These are phyloP conservation scores for Calonectria naviculata DNA, from an alignment of 2,329 filamentous ascomycete species.

Conservation along the genomic window DNA sequence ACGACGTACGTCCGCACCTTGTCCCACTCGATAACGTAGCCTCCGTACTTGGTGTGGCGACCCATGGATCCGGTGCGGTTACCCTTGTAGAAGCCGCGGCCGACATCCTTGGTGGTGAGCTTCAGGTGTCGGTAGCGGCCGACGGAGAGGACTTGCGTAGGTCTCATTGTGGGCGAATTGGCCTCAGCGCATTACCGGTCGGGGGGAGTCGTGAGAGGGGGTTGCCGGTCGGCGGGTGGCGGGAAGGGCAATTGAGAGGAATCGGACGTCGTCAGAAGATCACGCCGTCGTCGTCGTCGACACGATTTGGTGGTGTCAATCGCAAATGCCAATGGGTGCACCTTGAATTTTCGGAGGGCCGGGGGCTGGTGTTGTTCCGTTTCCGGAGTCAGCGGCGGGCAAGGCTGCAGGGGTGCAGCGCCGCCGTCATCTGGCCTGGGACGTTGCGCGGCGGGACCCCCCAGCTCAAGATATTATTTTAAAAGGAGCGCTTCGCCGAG, in stretches of 20 bases:
- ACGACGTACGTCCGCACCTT: conserved; percentile 94
- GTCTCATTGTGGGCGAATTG: conserved; percentile 64
- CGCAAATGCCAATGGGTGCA: conserved; percentile 19
- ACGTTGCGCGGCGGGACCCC: conserved; percentile 6
- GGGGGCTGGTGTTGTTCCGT: conserved; percentile 45
- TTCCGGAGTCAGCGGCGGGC: conserved; percentile 34
- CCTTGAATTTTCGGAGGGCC: conserved; percentile 36
- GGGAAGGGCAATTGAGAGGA: conserved; percentile 11
- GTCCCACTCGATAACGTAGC: conserved; percentile 83
- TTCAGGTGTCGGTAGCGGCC: conserved; percentile 78
- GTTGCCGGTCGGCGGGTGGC: conserved; percentile 6
- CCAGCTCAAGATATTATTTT: conserved; percentile 8
- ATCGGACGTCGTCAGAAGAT: conserved; percentile 18
- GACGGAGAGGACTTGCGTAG: conserved; percentile 74
- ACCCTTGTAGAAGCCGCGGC: conserved; percentile 97
- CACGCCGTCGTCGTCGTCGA: conserved; percentile 11
- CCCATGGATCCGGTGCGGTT: conserved; percentile 91
- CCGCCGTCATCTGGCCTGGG: conserved; percentile 10
- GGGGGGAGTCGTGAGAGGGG: neutral
- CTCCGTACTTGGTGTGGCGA: conserved; percentile 83
- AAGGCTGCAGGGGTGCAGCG: conserved; percentile 28
- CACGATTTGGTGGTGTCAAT: neutral
- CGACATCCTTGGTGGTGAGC: conserved; percentile 93
- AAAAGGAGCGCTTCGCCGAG: neutral
- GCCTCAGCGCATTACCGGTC: conserved; percentile 11